phyloP scores from a whole-genome alignment of 331 rosid species.

The Pyracantha coccinea region DNA sequence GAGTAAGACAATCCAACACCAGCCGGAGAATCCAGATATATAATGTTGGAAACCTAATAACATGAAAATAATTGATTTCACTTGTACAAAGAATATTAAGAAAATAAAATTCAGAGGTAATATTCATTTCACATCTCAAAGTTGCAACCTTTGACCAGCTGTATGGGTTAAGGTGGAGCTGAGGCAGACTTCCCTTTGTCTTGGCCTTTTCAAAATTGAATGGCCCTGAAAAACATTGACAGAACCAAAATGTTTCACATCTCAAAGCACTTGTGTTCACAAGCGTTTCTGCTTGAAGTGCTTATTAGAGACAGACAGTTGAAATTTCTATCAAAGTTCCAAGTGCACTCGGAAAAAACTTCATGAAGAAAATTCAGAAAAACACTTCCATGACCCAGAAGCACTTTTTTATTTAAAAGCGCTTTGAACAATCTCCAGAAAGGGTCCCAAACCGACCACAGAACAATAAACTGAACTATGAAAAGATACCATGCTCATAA shows the following conservation, averaged over 20 bases:
- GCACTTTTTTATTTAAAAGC: too few species aligned
- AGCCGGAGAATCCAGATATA: constrained; percentile 97
- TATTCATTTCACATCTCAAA: constrained; percentile 3
- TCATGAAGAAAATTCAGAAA: neutral
- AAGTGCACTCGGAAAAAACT: too few species aligned
- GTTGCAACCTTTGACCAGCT: constrained; percentile 84
- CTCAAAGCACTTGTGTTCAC: too few species aligned
- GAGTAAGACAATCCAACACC: constrained; percentile 95
- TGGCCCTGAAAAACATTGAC: constrained; percentile 56
- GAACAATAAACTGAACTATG: neutral
- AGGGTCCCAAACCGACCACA: too few species aligned
- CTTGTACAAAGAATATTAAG: neutral
- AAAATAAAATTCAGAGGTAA: neutral
- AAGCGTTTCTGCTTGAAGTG: too few species aligned
- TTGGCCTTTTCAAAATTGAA: constrained; percentile 70
- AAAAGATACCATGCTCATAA: constrained; percentile 61
- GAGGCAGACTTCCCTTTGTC: constrained; percentile 45
- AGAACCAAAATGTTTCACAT: too few species aligned
- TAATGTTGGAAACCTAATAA: constrained; percentile 73
- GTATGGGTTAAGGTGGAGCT: constrained; percentile 72
- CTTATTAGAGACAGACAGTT: too few species aligned
- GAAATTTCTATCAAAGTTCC: too few species aligned
- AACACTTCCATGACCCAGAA: neutral
- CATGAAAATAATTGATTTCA: constrained; percentile 8
- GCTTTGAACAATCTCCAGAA: too few species aligned